Base-by-base conservation (phyloP, 164 flowering plant species). In the Vitis riparia region DNA sequence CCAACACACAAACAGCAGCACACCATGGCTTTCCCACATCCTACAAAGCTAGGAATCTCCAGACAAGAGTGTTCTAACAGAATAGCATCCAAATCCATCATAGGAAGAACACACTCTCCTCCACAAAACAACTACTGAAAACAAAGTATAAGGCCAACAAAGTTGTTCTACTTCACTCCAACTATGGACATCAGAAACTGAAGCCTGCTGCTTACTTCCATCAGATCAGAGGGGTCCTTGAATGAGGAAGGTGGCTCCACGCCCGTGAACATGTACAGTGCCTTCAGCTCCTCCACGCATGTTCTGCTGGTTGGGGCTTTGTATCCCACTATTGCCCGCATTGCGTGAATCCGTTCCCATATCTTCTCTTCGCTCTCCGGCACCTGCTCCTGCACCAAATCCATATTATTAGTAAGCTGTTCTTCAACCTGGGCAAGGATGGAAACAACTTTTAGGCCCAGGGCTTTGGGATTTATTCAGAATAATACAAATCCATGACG, bases 221-320 rank as follows among this genome's bases (percentile, higher is more conserved):
- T 74, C 23, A 87, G 80, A 77, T 89, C 89, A 0, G 79, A 37
- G 0, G 78, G 27, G 32, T 79, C 83, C 65, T 71, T 62, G 32
- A 77, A 79, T 4, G 86, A 78, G 15, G 81, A 62, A 6, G 94
- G 94, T 30, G 90, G 94, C 76, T 94, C 89, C 9, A 94, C 86
- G 44, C 98, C 97, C 0, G 94, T 86, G 82, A 94, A 89, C 27
- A 85, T 16, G 69, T 88, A 94, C 2, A 94, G 83, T 3, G 92
- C 97, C 68, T 85, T 88, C 30, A 92, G 75, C 67, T 94, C 98
- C 75, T 86, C 97, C 2, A 73, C 17, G 67, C 74, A 83, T 16
- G 88, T 81, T 11, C 57, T 15, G 2, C 74, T 78, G 3, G 48
- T 57, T n/a, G 80, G 62, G 16, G 72, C 88, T 76, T 73, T 82